These are phyloP conservation scores for Suhomyces coccinellae DNA, from an alignment of 1,139 yeast genomes.

Conservation along the genomic window DNA sequence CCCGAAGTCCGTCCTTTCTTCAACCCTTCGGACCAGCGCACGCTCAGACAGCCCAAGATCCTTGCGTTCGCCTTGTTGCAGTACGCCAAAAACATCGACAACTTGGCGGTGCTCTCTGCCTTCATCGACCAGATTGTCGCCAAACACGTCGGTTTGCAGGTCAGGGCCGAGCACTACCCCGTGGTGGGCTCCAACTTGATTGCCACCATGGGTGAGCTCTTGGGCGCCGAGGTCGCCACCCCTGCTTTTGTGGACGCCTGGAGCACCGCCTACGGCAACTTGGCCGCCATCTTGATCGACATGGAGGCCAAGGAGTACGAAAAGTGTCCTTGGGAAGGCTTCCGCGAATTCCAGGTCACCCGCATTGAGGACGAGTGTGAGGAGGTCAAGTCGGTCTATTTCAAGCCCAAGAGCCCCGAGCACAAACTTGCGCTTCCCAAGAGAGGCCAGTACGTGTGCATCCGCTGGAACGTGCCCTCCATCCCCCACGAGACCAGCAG, in stretches of 20 bases:
- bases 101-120: slow-evolving; percentile 51
- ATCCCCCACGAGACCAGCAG: slow-evolving; percentile 39
- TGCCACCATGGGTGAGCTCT: slow-evolving; percentile 52
- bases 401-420: slow-evolving; percentile 48
- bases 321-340: slow-evolving; percentile 54
- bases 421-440: slow-evolving; percentile 32
- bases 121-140: slow-evolving; percentile 62
- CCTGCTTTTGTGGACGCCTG: slow-evolving; percentile 62
- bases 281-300: slow-evolving; percentile 61
- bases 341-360: slow-evolving; percentile 51
- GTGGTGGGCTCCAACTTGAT: slow-evolving; percentile 60
- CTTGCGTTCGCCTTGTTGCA: slow-evolving; percentile 62
- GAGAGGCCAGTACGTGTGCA: slow-evolving; percentile 65
- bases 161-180: slow-evolving; percentile 63
- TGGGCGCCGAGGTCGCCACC: slow-evolving; percentile 59
- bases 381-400: slow-evolving; percentile 53
- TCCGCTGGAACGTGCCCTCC: slow-evolving; percentile 40
- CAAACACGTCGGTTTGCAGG: slow-evolving; percentile 66
- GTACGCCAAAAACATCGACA: slow-evolving; percentile 66
- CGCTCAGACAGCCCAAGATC: slow-evolving; percentile 61
- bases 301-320: slow-evolving; percentile 53
- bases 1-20: slow-evolving; percentile 61
- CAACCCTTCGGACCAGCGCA: slow-evolving; percentile 58
- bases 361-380: slow-evolving; percentile 44
- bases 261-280: slow-evolving; percentile 62